Evolutionary conservation across 179 eudicot genomes (phyloP).

Genomic region (Actinidia polygama): DNA sequence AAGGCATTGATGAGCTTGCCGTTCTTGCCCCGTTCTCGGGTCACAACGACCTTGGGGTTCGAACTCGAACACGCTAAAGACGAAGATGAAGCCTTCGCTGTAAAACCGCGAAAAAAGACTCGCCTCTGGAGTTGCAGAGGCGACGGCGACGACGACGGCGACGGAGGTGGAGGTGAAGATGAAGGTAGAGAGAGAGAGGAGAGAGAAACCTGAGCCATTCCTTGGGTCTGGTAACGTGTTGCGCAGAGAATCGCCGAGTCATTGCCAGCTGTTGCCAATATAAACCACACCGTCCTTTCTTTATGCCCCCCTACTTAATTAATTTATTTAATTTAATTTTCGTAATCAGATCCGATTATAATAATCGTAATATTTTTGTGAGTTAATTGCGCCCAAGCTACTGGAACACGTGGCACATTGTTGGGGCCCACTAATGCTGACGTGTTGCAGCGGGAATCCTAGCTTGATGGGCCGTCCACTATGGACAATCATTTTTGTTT

Average conservation of each 20-base stretch:
- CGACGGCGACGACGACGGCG: not conserved
- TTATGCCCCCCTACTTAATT: not conserved
- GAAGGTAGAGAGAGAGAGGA: conserved; percentile 22
- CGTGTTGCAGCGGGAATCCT: not conserved
- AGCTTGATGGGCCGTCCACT: not conserved
- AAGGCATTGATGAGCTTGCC: conserved; percentile 72
- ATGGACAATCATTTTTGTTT: conserved; percentile 2
- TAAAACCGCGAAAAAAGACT: conserved; percentile 3
- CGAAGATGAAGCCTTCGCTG: conserved; percentile 29
- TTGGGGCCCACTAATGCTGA: not conserved
- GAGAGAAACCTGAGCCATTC: conserved; percentile 28
- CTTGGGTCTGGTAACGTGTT: conserved; percentile 16
- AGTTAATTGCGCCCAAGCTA: not conserved
- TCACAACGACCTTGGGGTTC: conserved; percentile 72
- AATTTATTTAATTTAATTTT: not conserved
- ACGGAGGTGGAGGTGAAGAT: not conserved
- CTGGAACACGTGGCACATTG: conserved; percentile 3
- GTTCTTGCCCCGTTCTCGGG: conserved; percentile 91
- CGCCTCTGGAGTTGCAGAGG: conserved; percentile 22
- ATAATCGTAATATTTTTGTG: not conserved
- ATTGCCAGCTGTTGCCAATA: conserved; percentile 21
- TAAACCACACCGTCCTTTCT: not conserved
- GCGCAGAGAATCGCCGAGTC: not conserved
- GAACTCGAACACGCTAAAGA: conserved; percentile 18
- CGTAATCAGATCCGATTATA: not conserved